These are phyloP conservation scores for Apophysomyces variabilis DNA, from an alignment of 371 early-diverging fungal species.

Conservation along the genomic window DNA sequence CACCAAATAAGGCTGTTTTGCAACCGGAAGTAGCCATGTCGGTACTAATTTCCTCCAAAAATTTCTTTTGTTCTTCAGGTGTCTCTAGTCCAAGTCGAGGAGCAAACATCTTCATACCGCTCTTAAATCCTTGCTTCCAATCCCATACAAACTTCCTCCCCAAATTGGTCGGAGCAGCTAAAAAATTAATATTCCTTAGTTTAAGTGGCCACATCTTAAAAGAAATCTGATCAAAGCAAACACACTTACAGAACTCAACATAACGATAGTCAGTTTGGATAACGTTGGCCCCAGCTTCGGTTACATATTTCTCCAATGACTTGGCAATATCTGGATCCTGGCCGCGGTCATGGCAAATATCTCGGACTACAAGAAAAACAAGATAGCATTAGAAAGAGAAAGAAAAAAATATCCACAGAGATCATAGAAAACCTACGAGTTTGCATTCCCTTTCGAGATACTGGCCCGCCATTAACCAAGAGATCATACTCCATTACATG, in stretches of 20 bases:
- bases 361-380: not conserved
- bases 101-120: slow-evolving; percentile 18
- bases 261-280: slow-evolving; percentile 25
- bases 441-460: slow-evolving; percentile 2
- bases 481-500: slow-evolving; percentile 41
- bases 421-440: not conserved
- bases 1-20: not conserved
- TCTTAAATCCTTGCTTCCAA: slow-evolving; percentile 26
- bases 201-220: not conserved
- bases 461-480: not conserved
- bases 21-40: not conserved
- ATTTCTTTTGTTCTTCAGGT: not conserved
- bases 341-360: slow-evolving; percentile 14
- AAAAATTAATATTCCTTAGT: not conserved
- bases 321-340: slow-evolving; percentile 30
- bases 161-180: slow-evolving; percentile 20
- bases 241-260: slow-evolving; percentile 28
- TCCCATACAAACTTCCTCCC: slow-evolving; percentile 33
- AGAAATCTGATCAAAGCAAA: not conserved
- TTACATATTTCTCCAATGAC: slow-evolving; percentile 15
- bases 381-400: too few species aligned
- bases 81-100: slow-evolving; percentile 18
- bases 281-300: slow-evolving; percentile 19
- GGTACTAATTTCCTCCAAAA: not conserved
- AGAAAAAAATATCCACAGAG: too few species aligned